A percentile compares a stretch with the other conserved stretches of the same genome.
Conservation (phyloP, 352 stramenopile genomes). For the Pythium myriotylum region DNA sequence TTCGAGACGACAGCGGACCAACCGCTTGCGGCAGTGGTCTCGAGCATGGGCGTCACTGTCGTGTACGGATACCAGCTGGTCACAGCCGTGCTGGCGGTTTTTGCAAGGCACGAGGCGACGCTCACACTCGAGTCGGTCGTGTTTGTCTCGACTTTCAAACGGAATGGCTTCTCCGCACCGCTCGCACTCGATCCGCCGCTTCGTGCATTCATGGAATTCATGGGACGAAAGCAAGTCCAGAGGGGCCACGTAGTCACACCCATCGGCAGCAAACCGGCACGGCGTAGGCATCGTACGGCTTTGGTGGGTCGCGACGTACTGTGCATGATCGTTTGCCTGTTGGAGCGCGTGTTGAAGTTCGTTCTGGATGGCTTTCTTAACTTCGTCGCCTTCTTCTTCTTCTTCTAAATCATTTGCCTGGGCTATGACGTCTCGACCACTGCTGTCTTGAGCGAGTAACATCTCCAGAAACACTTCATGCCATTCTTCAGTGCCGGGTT, state of each 20-base stretch:
- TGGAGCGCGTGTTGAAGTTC: slow-evolving; percentile 40
- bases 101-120: slow-evolving; percentile 45
- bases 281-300: slow-evolving; percentile 40
- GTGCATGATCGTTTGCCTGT: slow-evolving; percentile 47
- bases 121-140: slow-evolving; percentile 39
- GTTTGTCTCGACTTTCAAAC: slow-evolving; percentile 38
- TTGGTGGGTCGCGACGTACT: slow-evolving; percentile 54
- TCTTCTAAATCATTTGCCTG: slow-evolving; percentile 22
- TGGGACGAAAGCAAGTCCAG: slow-evolving; percentile 61
- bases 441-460: slow-evolving; percentile 36
- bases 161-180: slow-evolving; percentile 39
- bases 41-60: slow-evolving; percentile 42
- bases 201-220: slow-evolving; percentile 59
- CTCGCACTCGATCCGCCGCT: slow-evolving; percentile 57
- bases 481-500: slow-evolving; percentile 44
- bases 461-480: slow-evolving; percentile 54
- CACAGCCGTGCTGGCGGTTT: slow-evolving; percentile 62
- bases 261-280: slow-evolving; percentile 38
- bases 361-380: slow-evolving; percentile 30
- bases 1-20: slow-evolving; percentile 46
- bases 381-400: slow-evolving; percentile 1
- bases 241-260: slow-evolving; percentile 52
- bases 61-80: slow-evolving; percentile 35
- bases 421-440: slow-evolving; percentile 36
- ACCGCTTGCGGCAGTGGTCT: slow-evolving; percentile 65